These are phyloP conservation scores for Pseudogymnoascus sp. DNA, from an alignment of 2,329 filamentous ascomycete species.

Conservation along the genomic window DNA sequence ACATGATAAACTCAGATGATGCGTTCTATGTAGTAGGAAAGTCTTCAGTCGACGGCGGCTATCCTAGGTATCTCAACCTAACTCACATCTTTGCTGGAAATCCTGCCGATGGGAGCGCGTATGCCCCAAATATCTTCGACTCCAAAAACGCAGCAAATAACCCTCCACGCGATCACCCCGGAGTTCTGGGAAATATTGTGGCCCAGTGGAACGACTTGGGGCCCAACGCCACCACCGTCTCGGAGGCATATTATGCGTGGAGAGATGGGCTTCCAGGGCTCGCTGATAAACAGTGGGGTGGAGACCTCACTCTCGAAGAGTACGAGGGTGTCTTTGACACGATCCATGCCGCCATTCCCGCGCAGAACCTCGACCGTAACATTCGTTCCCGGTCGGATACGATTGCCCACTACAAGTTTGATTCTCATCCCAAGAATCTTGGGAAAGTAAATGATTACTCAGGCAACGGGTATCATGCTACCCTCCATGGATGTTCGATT, in stretches of 20 bases:
- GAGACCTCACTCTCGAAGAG: conserved; percentile 35
- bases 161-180: conserved; percentile 32
- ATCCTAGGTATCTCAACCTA: conserved; percentile 41
- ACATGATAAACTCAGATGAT: conserved; percentile 48
- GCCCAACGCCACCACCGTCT: conserved; percentile 42
- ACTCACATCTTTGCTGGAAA: conserved; percentile 31
- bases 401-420: conserved; percentile 33
- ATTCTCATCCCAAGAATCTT: neutral
- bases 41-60: conserved; percentile 35
- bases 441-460: conserved; percentile 27
- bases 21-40: conserved; percentile 46
- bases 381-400: conserved; percentile 32
- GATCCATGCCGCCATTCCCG: conserved; percentile 37
- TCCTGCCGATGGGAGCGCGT: conserved; percentile 34
- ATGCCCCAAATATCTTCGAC: conserved; percentile 45
- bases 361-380: conserved; percentile 42
- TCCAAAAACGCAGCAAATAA: conserved; percentile 42
- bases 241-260: conserved; percentile 46
- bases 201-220: conserved; percentile 51
- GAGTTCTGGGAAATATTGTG: conserved; percentile 41
- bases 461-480: conserved; percentile 35
- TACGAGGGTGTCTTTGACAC: conserved; percentile 33
- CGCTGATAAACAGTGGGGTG: conserved; percentile 47
- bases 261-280: conserved; percentile 43
- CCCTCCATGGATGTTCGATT: conserved; percentile 31